Evolutionary conservation across 768 basidiomycete species (phyloP).

Genomic region (Boletales sp.): DNA sequence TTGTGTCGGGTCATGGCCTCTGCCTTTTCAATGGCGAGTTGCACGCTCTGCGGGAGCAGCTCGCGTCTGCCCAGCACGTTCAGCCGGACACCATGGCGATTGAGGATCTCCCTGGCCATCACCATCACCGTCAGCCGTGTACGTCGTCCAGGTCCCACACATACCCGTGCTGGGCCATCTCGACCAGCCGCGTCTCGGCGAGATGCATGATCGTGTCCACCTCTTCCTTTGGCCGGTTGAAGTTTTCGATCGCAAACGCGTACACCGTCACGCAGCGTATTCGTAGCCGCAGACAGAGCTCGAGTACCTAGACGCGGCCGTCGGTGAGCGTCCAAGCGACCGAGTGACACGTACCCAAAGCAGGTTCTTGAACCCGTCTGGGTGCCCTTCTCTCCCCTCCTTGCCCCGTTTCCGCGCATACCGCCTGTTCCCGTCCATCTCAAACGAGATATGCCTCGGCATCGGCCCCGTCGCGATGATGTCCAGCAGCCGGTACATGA

Average conservation of each 20-base stretch:
- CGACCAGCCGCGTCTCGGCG: slow-evolving; percentile 71
- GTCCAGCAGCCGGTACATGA: slow-evolving; percentile 48
- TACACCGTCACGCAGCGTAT: slow-evolving; percentile 89
- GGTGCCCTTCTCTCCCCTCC: slow-evolving; percentile 74
- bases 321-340: too few species aligned
- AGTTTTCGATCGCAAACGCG: slow-evolving; percentile 98
- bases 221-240: slow-evolving; percentile 81
- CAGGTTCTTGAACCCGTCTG: slow-evolving; percentile 78
- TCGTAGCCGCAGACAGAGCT: slow-evolving; percentile 77
- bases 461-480: slow-evolving; percentile 81
- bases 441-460: slow-evolving; percentile 87
- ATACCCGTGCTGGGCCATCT: slow-evolving; percentile 80
- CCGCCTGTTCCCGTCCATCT: slow-evolving; percentile 96
- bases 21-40: slow-evolving; percentile 61
- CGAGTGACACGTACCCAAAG: slow-evolving; percentile 74
- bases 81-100: slow-evolving; percentile 79
- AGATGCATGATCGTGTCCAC: slow-evolving; percentile 87
- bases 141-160: slow-evolving; percentile 27
- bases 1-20: slow-evolving; percentile 77
- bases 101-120: slow-evolving; percentile 62
- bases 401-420: slow-evolving; percentile 73
- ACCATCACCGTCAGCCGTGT: too few species aligned
- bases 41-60: slow-evolving; percentile 78
- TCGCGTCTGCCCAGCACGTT: slow-evolving; percentile 74
- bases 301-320: slow-evolving; percentile 59